Evolutionary conservation across 768 basidiomycete species (phyloP), one percentile per base, ranked within the genome.

Genomic region (Mycena pura): DNA sequence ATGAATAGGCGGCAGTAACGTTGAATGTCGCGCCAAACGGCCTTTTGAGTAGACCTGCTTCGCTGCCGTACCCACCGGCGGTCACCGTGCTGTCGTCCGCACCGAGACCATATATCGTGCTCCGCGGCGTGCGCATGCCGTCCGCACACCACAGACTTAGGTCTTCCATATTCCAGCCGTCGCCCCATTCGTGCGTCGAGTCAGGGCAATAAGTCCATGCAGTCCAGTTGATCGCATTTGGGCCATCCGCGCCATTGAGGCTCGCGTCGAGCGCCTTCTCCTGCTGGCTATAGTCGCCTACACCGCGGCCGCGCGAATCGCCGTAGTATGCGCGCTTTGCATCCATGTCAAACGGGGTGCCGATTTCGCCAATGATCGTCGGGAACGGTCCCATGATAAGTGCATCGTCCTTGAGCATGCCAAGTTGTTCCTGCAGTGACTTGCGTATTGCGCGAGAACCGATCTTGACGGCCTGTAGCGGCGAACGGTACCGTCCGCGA

Each of bases 81-180:
- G 58, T 65, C 21, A 31, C 50, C 41, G n/a, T 51, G 43, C 53
- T 65, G 28, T 28, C 57, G 22, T 28, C 56, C 5, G n/a, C 24
- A 8, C 46, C 31, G n/a, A 55, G 51, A 1, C 68, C 65, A 36
- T 67, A 64, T 41, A 69, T 41, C 39, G 67, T 48, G 50, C 62
- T 66, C 41, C 62, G 60, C 61, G 63, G 61, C 36, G 65, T 71
- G 49, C 69, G 67, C 60, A 87, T 62, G 71, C 98, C 95, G 65
- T 95, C 92, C 4, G 74, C 65, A 66, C 89, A 90, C 92, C 92
- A 98, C 14, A 99, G 63, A 64, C 92, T 94, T 59, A 99, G 73
- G 76, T 99, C 96, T 77, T 99, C 96, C 76, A 92, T 86, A 73
- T 98, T 96, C 96, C 96, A 99, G 1, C 89, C 89, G 75, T 99